These are phyloP conservation scores for Leucaena leucocephala DNA, from an alignment of 306 rosid genomes.

Conservation along the genomic window DNA sequence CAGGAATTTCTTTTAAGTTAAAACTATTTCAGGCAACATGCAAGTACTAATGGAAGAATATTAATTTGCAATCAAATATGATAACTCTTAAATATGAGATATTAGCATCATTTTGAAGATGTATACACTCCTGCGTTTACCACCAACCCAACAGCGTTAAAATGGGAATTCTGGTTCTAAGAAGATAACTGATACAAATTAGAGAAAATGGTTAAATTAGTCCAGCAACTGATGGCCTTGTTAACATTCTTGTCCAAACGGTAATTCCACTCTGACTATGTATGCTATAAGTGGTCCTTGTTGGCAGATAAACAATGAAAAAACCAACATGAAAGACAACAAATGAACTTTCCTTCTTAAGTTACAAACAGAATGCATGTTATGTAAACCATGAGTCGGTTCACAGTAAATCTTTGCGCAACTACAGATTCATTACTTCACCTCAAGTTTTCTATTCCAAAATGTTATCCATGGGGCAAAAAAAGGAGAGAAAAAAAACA, in stretches of 20 bases:
- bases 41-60: too few relatives aligned
- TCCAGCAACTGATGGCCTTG: not conserved
- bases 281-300: constrained; percentile 43
- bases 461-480: constrained; percentile 46
- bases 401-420: constrained; percentile 47
- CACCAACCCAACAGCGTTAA: not conserved
- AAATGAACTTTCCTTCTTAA: constrained; percentile 41
- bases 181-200: not conserved
- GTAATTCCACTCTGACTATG: constrained; percentile 28
- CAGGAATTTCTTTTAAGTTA: too few relatives aligned
- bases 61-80: too few relatives aligned
- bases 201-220: not conserved
- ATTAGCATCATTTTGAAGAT: too few relatives aligned
- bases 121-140: not conserved
- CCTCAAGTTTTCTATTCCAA: constrained; percentile 55
- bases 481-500: constrained; percentile 35
- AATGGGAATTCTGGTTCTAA: not conserved
- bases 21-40: too few relatives aligned
- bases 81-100: too few relatives aligned
- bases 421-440: constrained; percentile 47
- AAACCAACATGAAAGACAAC: constrained; percentile 44
- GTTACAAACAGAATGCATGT: constrained; percentile 75
- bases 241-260: not conserved
- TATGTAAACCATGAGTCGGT: constrained; percentile 50
- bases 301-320: constrained; percentile 40